phyloP scores from a whole-genome alignment of 23 red algal species.

The Gracilaria gracilis region DNA sequence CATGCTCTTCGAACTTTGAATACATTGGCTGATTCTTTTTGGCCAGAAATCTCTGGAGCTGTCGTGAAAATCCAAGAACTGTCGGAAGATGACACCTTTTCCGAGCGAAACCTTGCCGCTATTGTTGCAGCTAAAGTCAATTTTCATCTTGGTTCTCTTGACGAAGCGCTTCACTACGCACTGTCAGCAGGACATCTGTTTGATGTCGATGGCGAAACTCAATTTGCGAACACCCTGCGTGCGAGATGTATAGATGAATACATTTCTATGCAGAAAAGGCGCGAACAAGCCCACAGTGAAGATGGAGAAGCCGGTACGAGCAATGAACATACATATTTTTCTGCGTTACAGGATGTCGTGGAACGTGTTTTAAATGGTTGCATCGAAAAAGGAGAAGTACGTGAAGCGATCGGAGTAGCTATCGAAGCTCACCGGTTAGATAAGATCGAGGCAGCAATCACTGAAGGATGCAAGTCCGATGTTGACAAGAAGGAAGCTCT shows the following conservation, averaged over 20 bases:
- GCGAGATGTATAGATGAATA: slow-evolving; percentile 96
- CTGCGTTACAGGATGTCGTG: slow-evolving; percentile 82
- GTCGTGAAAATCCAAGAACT: slow-evolving; percentile 95
- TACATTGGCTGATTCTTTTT: slow-evolving; percentile 86
- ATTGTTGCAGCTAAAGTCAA: slow-evolving; percentile 98
- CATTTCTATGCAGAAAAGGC: slow-evolving; percentile 53
- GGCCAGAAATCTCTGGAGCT: slow-evolving; percentile 92
- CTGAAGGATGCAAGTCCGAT: slow-evolving; percentile 53
- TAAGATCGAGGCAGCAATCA: slow-evolving; percentile 74
- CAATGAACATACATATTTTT: slow-evolving; percentile 34
- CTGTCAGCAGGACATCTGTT: slow-evolving; percentile 84
- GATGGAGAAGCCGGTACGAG: neutral
- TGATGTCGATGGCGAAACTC: slow-evolving; percentile 76
- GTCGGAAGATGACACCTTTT: slow-evolving; percentile 73
- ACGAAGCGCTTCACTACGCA: slow-evolving; percentile 95
- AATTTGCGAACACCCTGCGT: slow-evolving; percentile 93
- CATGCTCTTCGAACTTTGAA: slow-evolving; percentile 85
- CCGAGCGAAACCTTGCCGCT: slow-evolving; percentile 77
- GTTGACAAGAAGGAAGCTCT: slow-evolving; percentile 56
- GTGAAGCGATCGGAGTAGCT: slow-evolving; percentile 92
- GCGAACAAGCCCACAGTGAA: neutral
- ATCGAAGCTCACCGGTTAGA: slow-evolving; percentile 90
- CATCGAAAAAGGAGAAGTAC: slow-evolving; percentile 80
- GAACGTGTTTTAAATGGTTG: slow-evolving; percentile 87
- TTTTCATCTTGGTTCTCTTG: slow-evolving; percentile 96